Evolutionary conservation across 2,329 filamentous ascomycete genomes (phyloP).

Genomic region (Aureobasidium mangrovei): DNA sequence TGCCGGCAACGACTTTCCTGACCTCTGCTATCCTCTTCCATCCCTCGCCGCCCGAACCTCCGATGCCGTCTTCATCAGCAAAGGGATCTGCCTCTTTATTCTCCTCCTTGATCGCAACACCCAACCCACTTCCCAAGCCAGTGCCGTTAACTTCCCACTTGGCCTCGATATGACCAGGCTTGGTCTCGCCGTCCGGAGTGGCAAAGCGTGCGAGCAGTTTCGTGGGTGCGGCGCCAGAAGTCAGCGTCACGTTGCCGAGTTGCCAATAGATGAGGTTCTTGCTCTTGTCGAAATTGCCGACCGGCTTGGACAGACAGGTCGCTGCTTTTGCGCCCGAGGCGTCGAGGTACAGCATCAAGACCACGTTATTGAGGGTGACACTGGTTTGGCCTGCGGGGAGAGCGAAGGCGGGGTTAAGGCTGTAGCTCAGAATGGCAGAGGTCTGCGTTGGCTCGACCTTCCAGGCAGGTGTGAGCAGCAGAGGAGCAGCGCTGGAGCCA

Average conservation of each 20-base stretch:
- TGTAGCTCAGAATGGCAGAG: constrained; percentile 78
- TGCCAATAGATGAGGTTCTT: constrained; percentile 74
- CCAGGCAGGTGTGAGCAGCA: constrained; percentile 69
- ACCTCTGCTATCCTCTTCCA: constrained; percentile 13
- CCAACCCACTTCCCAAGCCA: constrained; percentile 50
- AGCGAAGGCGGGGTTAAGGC: constrained; percentile 64
- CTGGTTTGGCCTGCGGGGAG: constrained; percentile 29
- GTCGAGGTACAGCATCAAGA: constrained; percentile 63
- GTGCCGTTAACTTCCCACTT: constrained; percentile 57
- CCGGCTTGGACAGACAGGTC: constrained; percentile 66
- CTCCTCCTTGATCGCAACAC: constrained; percentile 47
- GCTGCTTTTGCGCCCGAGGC: constrained; percentile 48
- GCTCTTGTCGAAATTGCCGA: constrained; percentile 70
- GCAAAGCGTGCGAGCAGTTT: constrained; percentile 79
- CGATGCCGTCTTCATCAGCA: constrained; percentile 10
- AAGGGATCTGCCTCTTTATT: constrained; percentile 32
- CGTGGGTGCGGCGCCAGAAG: constrained; percentile 44
- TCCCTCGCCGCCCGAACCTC: neutral
- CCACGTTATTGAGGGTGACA: constrained; percentile 62
- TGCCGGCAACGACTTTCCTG: constrained; percentile 15
- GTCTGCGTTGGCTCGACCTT: constrained; percentile 76
- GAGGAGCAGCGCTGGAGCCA: constrained; percentile 52
- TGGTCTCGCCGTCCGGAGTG: constrained; percentile 57
- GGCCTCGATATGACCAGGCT: constrained; percentile 70
- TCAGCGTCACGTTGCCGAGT: constrained; percentile 54